Conservation (phyloP, 495 filamentous ascomycete genomes). For the Aspergillus conjunctus region DNA sequence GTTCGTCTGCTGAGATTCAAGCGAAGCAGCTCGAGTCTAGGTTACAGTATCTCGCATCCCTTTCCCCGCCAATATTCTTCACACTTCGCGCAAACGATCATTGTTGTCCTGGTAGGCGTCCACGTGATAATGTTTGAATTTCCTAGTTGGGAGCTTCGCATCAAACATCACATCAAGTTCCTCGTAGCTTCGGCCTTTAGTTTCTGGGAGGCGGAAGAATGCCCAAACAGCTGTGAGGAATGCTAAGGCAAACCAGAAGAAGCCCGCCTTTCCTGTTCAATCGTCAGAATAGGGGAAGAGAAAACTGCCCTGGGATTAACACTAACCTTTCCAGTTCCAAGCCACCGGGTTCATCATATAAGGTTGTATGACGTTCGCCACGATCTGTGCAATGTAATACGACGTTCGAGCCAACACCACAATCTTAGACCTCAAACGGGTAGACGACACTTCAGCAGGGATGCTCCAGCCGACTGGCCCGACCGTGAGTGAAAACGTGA, state of each 20-base stretch:
- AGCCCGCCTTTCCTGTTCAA: conserved; percentile 68
- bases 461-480: conserved; percentile 65
- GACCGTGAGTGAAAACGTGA: conserved; percentile 57
- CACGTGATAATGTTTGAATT: too few relatives aligned
- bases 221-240: conserved; percentile 42
- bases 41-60: too few relatives aligned
- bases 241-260: conserved; percentile 62
- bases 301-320: too few relatives aligned
- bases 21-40: too few relatives aligned
- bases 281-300: too few relatives aligned
- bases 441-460: conserved; percentile 60
- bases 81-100: too few relatives aligned
- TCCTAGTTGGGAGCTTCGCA: conserved; percentile 45
- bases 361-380: conserved; percentile 63
- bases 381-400: conserved; percentile 57
- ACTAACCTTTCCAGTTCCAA: conserved; percentile 61
- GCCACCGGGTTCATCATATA: conserved; percentile 66
- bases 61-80: too few relatives aligned
- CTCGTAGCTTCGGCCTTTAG: conserved; percentile 60
- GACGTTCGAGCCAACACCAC: conserved; percentile 61
- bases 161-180: conserved; percentile 57
- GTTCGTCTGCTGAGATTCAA: too few relatives aligned
- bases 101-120: too few relatives aligned
- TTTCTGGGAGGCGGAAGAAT: conserved; percentile 64
- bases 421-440: conserved; percentile 60